Percentiles rank a stretch among this genome's conserved stretches.
These are phyloP conservation scores for Eimeria praecox DNA, from an alignment of 169 alveolate genomes.

Conservation along the genomic window DNA sequence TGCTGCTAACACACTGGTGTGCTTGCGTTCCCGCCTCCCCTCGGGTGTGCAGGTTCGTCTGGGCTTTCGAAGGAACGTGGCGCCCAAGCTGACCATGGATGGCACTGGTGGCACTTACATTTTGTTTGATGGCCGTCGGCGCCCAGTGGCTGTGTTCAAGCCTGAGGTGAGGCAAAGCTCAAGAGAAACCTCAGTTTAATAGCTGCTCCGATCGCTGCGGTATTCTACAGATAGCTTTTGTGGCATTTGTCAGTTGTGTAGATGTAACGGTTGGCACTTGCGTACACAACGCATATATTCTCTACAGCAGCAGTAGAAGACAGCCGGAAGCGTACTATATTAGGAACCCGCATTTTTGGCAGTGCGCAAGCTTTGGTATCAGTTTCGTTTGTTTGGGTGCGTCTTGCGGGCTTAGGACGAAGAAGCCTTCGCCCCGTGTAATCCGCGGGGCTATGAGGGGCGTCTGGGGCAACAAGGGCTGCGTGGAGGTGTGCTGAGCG, in stretches of 20 bases:
- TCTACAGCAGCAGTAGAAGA: neutral
- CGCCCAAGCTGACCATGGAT: conserved; percentile 98
- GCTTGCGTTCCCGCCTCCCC: neutral
- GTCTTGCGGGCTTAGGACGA: conserved; percentile 92
- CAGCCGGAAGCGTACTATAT: neutral
- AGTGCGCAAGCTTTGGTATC: neutral
- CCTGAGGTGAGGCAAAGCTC: conserved; percentile 88
- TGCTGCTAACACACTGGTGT: neutral
- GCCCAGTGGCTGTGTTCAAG: conserved; percentile 96
- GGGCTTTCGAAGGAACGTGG: conserved; percentile 95
- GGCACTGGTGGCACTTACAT: conserved; percentile 99
- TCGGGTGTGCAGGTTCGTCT: conserved; percentile 88
- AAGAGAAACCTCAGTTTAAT: neutral
- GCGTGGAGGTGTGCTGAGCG: conserved; percentile 97
- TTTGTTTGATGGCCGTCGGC: conserved; percentile 93
- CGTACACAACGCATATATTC: neutral
- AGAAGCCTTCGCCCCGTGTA: conserved; percentile 99
- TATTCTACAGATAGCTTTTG: neutral
- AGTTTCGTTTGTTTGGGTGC: neutral
- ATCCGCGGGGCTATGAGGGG: conserved; percentile 98
- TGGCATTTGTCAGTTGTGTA: neutral
- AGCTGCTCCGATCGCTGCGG: neutral
- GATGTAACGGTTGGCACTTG: neutral
- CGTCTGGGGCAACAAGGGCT: conserved; percentile 95
- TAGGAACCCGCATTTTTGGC: neutral